Percentiles rank a stretch among this genome's conserved stretches.
phyloP scores from a whole-genome alignment of 805 yeast species.

The Pichia scutulata region DNA sequence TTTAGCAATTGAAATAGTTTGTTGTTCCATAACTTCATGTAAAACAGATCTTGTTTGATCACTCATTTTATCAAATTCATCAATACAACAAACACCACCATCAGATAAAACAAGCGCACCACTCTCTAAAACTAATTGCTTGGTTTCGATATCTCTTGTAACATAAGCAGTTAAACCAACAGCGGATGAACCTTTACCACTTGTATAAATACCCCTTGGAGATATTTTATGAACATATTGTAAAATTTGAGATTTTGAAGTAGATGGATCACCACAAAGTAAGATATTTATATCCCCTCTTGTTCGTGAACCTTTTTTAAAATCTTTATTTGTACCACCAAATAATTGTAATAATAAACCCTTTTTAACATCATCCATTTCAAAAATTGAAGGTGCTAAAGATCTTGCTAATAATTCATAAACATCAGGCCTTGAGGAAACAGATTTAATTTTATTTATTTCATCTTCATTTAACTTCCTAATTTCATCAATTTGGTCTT shows the following conservation, averaged over 20 bases:
- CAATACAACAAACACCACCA: slow-evolving; percentile 98
- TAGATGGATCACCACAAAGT: slow-evolving; percentile 97
- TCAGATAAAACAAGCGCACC: slow-evolving; percentile 96
- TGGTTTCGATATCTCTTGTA: slow-evolving; percentile 89
- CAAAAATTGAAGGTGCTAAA: slow-evolving; percentile 94
- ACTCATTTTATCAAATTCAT: slow-evolving; percentile 96
- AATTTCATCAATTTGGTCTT: slow-evolving; percentile 68
- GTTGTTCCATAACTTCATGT: slow-evolving; percentile 99
- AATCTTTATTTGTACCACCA: slow-evolving; percentile 90
- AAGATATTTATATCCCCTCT: slow-evolving; percentile 92
- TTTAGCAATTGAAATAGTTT: slow-evolving; percentile 94
- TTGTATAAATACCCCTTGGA: slow-evolving; percentile 95
- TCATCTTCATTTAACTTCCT: slow-evolving; percentile 66
- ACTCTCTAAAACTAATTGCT: slow-evolving; percentile 85
- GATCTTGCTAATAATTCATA: slow-evolving; percentile 85
- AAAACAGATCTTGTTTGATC: slow-evolving; percentile 90
- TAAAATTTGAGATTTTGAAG: slow-evolving; percentile 89
- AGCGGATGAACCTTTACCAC: slow-evolving; percentile 98
- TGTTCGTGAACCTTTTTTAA: slow-evolving; percentile 85
- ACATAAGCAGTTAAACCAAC: slow-evolving; percentile 98
- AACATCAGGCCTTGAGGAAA: slow-evolving; percentile 64
- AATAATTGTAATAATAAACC: slow-evolving; percentile 88
- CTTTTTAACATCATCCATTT: slow-evolving; percentile 93
- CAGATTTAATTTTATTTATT: slow-evolving; percentile 50
- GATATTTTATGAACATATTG: slow-evolving; percentile 96